Base-by-base conservation (phyloP, 176 grass and related monocot species). In the Zizania latifolia region DNA sequence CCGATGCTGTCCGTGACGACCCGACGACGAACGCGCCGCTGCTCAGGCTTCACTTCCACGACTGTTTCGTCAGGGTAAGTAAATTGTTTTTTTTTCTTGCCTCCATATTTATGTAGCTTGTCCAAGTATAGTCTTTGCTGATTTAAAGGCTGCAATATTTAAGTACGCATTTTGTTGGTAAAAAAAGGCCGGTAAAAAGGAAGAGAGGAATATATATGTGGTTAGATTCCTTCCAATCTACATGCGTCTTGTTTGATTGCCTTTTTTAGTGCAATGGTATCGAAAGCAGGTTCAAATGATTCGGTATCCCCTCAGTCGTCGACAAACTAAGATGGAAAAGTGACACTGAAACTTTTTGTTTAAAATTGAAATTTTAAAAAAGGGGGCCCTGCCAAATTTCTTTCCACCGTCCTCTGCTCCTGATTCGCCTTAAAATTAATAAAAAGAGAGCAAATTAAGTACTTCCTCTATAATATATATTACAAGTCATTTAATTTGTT, bases 21-120 rank as follows among this genome's bases (percentile, higher is more conserved):
- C 80, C 72, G 4, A 90, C 84, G 0, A 59, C 68, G 58, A 76
- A 61, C 29, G 88, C 84, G 30, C 88, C 88, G 13, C 30, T 90
- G 50, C 79, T 90, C 0, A 79, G 88, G 83, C 51, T 93, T 58
- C 91, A 93, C 73, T 94, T 94, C 75, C 92, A 94, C 81, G 92
- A 94, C 12, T 94, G 92, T 67, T 94, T 94, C 84, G 92, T 94
- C 72, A 78, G 92, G 78, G 92, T 94, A 90, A 23, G 62, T 10
- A 8, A 11, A 58, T 34, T 53, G 23, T 3, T 26, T 26, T 26
- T 6, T 33, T n/a, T 10, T 5, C 53, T 37, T 26, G 1, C 23
- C 7, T 43, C 26, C 5, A 4, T 19, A 27, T 12, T 1, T 39
- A 6, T 28, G 26, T 43, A 14, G 2, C 1, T 13, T 63, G 31